Base-by-base conservation (phyloP, 495 filamentous ascomycete species). In the Bryoglossum gracile region DNA sequence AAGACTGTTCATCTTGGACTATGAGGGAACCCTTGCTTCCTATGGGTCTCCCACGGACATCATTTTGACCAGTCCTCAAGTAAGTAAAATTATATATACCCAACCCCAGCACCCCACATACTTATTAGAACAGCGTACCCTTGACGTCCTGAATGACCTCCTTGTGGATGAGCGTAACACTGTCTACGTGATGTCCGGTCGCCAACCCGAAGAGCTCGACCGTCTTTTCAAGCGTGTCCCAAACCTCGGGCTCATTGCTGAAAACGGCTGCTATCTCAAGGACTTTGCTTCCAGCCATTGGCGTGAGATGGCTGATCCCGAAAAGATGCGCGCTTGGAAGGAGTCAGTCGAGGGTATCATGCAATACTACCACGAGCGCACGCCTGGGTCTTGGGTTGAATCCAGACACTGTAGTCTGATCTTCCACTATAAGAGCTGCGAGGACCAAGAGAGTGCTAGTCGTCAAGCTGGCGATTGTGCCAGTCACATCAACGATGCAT, bases 121-220 rank as follows among this genome's bases (percentile, higher is more conserved):
- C 61, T 64, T 36, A 62, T 32, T n/a, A 0, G 10, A 36, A 6
- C 44, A 77, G 65, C 82, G 87, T 21, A 86, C 87, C 8, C 74
- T 94, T 48, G 84, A 87, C 39, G 78, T 83, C 1, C 63, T 96
- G 25, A 87, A 82, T 34, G 87, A 94, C 42, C 63, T 96, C 22
- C 73, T 89, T 19, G 69, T 81, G 8, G 88, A 94, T 57, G 73
- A 81, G 0, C 73, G 69, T 19, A 96, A 95, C 58, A 76, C 82
- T n/a, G 82, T 96, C 25, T 96, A 94, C 56, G 81, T 96, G 48
- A 95, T 94, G 89, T 91, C 86, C 33, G 81, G 86, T 11, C 78
- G 87, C 21, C 81, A 80, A 58, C 83, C 87, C 0, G 86, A 94
- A 59, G 88, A 96, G 59, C 83, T 96, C 33, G 89, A 94, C 52